These are phyloP conservation scores for Ceriops decandra DNA, from an alignment of 345 rosid species.

Conservation along the genomic window DNA sequence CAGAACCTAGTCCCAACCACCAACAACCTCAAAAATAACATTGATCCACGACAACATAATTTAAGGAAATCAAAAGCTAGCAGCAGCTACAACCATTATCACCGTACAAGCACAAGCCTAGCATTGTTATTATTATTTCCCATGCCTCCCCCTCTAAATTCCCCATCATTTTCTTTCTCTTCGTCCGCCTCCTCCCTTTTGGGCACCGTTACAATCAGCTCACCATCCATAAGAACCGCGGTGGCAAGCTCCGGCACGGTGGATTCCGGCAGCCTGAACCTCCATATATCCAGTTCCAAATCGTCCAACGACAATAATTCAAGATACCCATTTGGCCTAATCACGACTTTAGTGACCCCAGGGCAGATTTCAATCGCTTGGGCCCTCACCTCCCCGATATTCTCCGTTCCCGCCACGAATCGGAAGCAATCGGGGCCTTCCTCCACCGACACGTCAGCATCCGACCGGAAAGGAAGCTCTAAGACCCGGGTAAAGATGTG, in stretches of 20 bases:
- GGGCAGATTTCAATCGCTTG: constrained; percentile 81
- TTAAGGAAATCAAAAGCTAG: constrained; percentile 3
- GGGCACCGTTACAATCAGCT: constrained; percentile 85
- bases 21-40: constrained; percentile 22
- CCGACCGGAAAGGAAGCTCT: constrained; percentile 87
- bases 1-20: constrained; percentile 12
- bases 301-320: constrained; percentile 55
- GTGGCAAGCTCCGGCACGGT: constrained; percentile 91
- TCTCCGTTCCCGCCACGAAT: constrained; percentile 78
- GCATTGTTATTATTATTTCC: constrained; percentile 43
- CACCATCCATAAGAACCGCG: constrained; percentile 65
- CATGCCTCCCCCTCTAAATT: constrained; percentile 74
- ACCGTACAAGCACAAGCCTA: constrained; percentile 91
- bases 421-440: constrained; percentile 71
- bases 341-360: constrained; percentile 80
- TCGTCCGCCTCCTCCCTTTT: constrained; percentile 47
- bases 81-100: constrained; percentile 15
- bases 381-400: constrained; percentile 64
- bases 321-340: constrained; percentile 61
- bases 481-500: constrained; percentile 87
- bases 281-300: constrained; percentile 91
- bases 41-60: constrained; percentile 21
- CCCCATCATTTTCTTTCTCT: constrained; percentile 33
- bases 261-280: constrained; percentile 80
- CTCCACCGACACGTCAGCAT: constrained; percentile 78